Evolutionary conservation across 2,329 filamentous ascomycete genomes (phyloP).

Genomic region (Colletotrichum sansevieriae): DNA sequence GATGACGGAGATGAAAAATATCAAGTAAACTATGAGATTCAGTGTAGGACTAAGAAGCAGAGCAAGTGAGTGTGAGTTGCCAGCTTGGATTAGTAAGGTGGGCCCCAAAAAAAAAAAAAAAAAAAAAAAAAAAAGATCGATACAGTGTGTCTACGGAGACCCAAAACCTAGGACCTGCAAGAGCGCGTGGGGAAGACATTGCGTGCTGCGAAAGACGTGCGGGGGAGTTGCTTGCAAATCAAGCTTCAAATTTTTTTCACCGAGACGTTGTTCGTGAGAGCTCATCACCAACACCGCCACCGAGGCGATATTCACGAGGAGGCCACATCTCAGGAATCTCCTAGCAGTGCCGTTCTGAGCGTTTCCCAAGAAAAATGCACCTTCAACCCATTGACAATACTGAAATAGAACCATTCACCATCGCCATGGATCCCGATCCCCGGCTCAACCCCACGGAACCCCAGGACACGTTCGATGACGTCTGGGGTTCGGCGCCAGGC

Average conservation of each 20-base stretch:
- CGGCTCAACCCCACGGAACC: conserved; percentile 16
- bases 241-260: conserved; percentile 30
- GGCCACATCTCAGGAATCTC: neutral
- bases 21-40: neutral
- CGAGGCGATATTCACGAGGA: neutral
- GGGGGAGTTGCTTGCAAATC: conserved; percentile 39
- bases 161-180: neutral
- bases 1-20: neutral
- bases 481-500: conserved; percentile 43
- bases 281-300: conserved; percentile 19
- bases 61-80: neutral
- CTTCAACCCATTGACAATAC: conserved; percentile 43
- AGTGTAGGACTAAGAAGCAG: neutral
- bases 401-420: conserved; percentile 42
- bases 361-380: conserved; percentile 34
- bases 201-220: neutral
- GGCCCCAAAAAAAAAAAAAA: too few relatives aligned
- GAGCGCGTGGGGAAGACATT: neutral
- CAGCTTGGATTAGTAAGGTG: neutral
- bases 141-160: neutral
- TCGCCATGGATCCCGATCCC: conserved; percentile 34
- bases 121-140: neutral
- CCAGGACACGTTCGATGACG: conserved; percentile 43
- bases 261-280: neutral
- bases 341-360: neutral